Base-by-base conservation (phyloP, 2,329 filamentous ascomycete genomes). In the Endocalyx cinctus region DNA sequence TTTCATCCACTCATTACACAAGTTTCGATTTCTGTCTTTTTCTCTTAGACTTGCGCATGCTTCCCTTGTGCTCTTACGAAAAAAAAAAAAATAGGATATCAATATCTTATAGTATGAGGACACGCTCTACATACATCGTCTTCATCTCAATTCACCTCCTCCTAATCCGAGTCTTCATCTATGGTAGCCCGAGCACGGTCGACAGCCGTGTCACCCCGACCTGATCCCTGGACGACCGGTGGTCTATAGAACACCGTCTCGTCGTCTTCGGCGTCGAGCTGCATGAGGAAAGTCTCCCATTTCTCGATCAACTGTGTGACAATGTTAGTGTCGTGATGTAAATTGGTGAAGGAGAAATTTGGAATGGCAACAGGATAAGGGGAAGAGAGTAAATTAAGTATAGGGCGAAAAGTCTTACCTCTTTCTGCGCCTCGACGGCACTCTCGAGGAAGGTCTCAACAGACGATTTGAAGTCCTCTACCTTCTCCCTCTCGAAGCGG, bases 381-480 rank as follows among this genome's bases (percentile, higher is more conserved):
- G n/a, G n/a, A 23, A 23, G 8, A 23, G 8, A 8, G 20, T 23
- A n/a, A 23, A 8, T 8, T n/a, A 23, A n/a, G 20, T 23, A 23
- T 8, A 8, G 8, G n/a, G 20, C 8, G 8, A 8, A 29, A 33
- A 15, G 26, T 62, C 77, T 61, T 59, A 92, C 90, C 82, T 98
- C 92, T 65, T 98, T 98, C 67, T 98, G 92, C 35, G 90, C 92
- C 64, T 98, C 92, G 4, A 98, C 88, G 4, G 92, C 87, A 53
- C 92, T 89, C 68, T 98, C 92, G 50, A 98, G 63, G 63, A 95
- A 98, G 2, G 92, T 98, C 67, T 98, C 92, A 2, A 98, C 89
- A 0, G 89, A 90, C 42, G 85, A 92, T 71, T 98, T 98, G 63
- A 98, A 98, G 58, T 98, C 92, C 58, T 98, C 92, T 4, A 98